Evolutionary conservation across 164 flowering plant species (phyloP).

Genomic region (Vitis labrusca): DNA sequence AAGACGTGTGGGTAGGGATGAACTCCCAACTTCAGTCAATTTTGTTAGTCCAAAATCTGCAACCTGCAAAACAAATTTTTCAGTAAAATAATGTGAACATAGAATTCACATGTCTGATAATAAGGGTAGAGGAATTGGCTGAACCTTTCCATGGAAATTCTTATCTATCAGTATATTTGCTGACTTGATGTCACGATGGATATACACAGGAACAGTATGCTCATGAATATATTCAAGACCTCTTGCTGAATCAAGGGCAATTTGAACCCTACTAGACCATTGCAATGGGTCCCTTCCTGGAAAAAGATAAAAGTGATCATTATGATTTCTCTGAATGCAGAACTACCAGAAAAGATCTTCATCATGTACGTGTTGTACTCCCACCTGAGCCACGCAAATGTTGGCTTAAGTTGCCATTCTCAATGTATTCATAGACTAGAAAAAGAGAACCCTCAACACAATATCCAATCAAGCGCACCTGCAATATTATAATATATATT

Average conservation of each 20-base stretch:
- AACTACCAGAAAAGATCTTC: not conserved
- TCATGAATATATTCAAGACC: slow-evolving; percentile 98
- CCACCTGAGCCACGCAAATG: slow-evolving; percentile 79
- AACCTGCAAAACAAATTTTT: slow-evolving; percentile 47
- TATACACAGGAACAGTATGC: slow-evolving; percentile 91
- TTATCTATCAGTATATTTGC: slow-evolving; percentile 94
- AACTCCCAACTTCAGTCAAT: slow-evolving; percentile 75
- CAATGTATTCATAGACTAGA: slow-evolving; percentile 84
- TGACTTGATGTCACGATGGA: slow-evolving; percentile 95
- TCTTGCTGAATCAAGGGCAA: slow-evolving; percentile 96
- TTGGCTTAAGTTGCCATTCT: slow-evolving; percentile 86
- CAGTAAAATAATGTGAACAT: not conserved
- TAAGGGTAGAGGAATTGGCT: not conserved
- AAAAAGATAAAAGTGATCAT: slow-evolving; percentile 11
- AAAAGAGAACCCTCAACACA: slow-evolving; percentile 79
- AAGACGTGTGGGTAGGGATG: slow-evolving; percentile 69
- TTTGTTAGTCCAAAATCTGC: slow-evolving; percentile 93
- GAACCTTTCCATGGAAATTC: slow-evolving; percentile 84
- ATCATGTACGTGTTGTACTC: not conserved
- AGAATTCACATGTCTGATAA: not conserved
- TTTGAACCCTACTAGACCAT: slow-evolving; percentile 85
- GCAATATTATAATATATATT: slow-evolving; percentile 10
- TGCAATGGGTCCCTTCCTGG: slow-evolving; percentile 67
- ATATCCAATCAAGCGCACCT: slow-evolving; percentile 95
- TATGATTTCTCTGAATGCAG: not conserved